These are phyloP conservation scores for Rutstroemia sp. DNA, from an alignment of 2,329 filamentous ascomycete genomes.

Conservation along the genomic window DNA sequence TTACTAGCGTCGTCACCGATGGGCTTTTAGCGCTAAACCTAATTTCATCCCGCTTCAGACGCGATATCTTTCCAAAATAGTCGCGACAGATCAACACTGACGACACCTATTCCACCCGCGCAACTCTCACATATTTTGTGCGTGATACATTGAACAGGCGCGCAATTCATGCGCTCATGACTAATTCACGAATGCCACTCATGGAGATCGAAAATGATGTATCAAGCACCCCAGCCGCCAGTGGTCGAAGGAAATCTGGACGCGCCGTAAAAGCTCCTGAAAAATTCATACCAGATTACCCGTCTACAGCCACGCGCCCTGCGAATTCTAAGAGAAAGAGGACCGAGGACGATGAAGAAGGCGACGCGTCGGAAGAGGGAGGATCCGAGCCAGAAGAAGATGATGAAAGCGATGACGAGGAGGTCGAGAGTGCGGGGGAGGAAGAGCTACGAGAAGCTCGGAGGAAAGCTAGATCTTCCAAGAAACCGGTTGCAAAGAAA, in stretches of 20 bases:
- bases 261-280: slow-evolving; percentile 54
- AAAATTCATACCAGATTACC: slow-evolving; percentile 49
- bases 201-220: slow-evolving; percentile 48
- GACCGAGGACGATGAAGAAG: slow-evolving; percentile 36
- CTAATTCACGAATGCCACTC: slow-evolving; percentile 37
- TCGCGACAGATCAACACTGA: slow-evolving; percentile 1
- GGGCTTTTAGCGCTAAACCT: slow-evolving; percentile 6
- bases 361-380: slow-evolving; percentile 40
- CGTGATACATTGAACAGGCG: neutral
- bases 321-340: slow-evolving; percentile 52
- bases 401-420: slow-evolving; percentile 33
- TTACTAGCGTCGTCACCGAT: neutral
- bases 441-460: slow-evolving; percentile 37
- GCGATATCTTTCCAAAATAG: slow-evolving; percentile 1
- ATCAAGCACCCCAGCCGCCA: slow-evolving; percentile 43
- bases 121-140: neutral
- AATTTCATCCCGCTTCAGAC: slow-evolving; percentile 6
- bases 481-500: slow-evolving; percentile 56
- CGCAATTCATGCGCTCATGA: slow-evolving; percentile 31
- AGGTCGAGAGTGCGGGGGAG: slow-evolving; percentile 37
- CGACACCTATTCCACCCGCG: slow-evolving; percentile 1
- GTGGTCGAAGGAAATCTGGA: slow-evolving; percentile 56
- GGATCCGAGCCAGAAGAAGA: slow-evolving; percentile 40
- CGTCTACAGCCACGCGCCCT: slow-evolving; percentile 31
- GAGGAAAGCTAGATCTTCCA: slow-evolving; percentile 35